Conservation (phyloP, 106 monocot species). For the Acorus gramineus region DNA sequence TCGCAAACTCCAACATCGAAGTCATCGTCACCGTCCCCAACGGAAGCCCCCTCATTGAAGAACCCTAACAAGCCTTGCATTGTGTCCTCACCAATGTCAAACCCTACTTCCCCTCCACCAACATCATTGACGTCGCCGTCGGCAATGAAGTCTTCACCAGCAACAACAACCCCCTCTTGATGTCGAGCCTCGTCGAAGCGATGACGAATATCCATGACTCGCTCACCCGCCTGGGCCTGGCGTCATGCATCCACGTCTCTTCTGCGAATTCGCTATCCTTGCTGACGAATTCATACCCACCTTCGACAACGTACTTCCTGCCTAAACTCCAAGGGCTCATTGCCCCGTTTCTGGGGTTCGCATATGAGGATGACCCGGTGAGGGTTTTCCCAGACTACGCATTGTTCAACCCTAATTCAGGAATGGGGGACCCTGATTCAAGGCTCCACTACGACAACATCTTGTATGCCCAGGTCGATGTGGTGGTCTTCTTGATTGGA, state of each 20-base stretch:
- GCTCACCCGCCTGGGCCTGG: background rate
- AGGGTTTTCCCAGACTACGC: conserved; percentile 12
- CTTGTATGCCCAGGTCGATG: conserved; percentile 16
- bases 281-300: too few species aligned
- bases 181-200: background rate
- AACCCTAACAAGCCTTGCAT: background rate
- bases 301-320: too few species aligned
- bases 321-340: too few species aligned
- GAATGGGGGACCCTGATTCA: conserved; percentile 7
- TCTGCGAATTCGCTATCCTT: too few species aligned
- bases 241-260: too few species aligned
- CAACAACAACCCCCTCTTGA: background rate
- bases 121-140: background rate
- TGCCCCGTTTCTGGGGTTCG: background rate
- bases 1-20: conserved; percentile 5
- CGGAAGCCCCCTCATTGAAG: background rate
- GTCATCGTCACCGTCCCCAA: conserved; percentile 9
- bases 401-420: conserved; percentile 3
- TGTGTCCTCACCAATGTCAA: background rate
- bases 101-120: background rate
- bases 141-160: conserved; percentile 1
- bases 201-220: conserved; percentile 3
- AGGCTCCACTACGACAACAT: conserved; percentile 8
- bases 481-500: conserved; percentile 2
- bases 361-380: conserved; percentile 12